Conservation (phyloP, 2,329 filamentous ascomycete species). For the Curvularia lunata region DNA sequence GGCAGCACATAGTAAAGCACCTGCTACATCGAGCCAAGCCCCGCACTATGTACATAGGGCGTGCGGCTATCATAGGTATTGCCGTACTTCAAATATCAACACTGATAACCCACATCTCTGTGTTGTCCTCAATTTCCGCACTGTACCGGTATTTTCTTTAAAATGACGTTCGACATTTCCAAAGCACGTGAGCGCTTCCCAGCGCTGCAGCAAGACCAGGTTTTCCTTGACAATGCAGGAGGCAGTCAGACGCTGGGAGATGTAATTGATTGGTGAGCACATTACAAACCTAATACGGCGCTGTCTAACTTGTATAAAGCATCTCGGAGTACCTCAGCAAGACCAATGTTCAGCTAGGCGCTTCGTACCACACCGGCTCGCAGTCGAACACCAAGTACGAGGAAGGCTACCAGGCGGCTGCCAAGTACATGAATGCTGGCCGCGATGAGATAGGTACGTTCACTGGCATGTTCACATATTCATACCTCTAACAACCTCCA, state of each 20-base stretch:
- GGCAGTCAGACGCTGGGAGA: conserved; percentile 72
- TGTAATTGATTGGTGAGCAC: conserved; percentile 68
- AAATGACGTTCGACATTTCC: conserved; percentile 59
- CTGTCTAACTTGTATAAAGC: conserved; percentile 35
- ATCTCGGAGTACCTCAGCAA: conserved; percentile 70
- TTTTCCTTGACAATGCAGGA: conserved; percentile 80
- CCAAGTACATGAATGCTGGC: conserved; percentile 72
- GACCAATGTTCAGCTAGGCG: conserved; percentile 78
- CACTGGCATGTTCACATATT: neutral
- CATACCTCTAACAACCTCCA: conserved; percentile 29
- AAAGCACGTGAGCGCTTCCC: conserved; percentile 69
- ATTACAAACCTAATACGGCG: no score
- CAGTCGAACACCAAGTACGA: conserved; percentile 66
- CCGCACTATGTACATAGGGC: conserved; percentile 14
- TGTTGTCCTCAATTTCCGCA: neutral
- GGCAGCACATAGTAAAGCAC: conserved; percentile 12
- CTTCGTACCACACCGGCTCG: conserved; percentile 67
- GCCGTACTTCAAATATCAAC: neutral
- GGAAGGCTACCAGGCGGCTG: conserved; percentile 68
- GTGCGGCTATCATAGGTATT: conserved; percentile 12
- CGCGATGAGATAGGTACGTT: conserved; percentile 67
- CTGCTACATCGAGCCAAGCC: conserved; percentile 18
- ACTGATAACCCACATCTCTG: neutral
- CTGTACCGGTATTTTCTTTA: neutral
- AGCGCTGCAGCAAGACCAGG: conserved; percentile 68